These are phyloP conservation scores for Inga laurina DNA, from an alignment of 306 rosid genomes.

Conservation along the genomic window DNA sequence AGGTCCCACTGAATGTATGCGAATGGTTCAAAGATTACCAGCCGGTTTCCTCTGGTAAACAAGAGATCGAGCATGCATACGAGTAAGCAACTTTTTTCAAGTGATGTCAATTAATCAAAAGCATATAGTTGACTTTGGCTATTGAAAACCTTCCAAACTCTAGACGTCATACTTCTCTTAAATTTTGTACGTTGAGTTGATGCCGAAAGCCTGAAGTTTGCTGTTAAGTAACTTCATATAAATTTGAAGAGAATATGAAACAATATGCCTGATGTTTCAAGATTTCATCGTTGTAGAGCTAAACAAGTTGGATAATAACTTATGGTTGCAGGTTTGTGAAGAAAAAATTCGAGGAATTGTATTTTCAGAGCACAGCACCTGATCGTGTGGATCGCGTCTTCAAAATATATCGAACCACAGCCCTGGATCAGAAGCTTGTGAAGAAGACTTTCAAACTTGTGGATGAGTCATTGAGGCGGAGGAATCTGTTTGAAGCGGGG, in stretches of 20 bases:
- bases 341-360: slow-evolving; percentile 94
- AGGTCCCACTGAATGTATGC: slow-evolving; percentile 90
- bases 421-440: slow-evolving; percentile 97
- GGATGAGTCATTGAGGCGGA: slow-evolving; percentile 88
- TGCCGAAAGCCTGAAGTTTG: background rate
- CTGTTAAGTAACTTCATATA: background rate
- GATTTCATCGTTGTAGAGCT: background rate
- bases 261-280: background rate
- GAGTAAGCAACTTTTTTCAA: slow-evolving; percentile 66
- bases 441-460: slow-evolving; percentile 99
- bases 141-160: slow-evolving; percentile 19
- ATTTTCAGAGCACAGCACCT: slow-evolving; percentile 86
- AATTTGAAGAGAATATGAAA: background rate
- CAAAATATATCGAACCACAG: slow-evolving; percentile 91
- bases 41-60: slow-evolving; percentile 88
- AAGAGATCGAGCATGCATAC: slow-evolving; percentile 89
- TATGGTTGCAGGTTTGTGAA: slow-evolving; percentile 76
- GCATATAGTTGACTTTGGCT: slow-evolving; percentile 21
- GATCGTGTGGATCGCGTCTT: slow-evolving; percentile 91
- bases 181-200: background rate
- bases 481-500: slow-evolving; percentile 96
- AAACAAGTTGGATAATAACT: background rate
- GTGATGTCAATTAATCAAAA: slow-evolving; percentile 9
- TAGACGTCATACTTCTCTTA: background rate
- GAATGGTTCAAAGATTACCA: slow-evolving; percentile 97